phyloP scores from a whole-genome alignment of 2,329 filamentous ascomycete species.

The Didymosphaeria variabile region DNA sequence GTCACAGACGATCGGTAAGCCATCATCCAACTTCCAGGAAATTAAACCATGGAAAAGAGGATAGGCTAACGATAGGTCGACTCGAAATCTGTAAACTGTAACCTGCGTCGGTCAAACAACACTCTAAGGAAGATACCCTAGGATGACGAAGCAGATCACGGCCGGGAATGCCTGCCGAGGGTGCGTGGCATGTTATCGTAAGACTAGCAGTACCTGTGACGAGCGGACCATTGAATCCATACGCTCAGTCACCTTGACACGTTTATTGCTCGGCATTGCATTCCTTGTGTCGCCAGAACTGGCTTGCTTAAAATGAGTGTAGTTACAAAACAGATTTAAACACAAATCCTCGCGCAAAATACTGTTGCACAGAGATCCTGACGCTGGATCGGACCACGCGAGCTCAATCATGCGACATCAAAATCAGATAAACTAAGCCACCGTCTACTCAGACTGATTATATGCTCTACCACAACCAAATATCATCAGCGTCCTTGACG shows the following conservation, averaged over 20 bases:
- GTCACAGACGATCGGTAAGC: too few species aligned
- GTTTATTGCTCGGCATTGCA: conserved; percentile 54
- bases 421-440: conserved; percentile 32
- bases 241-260: conserved; percentile 43
- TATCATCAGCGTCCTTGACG: conserved; percentile 8
- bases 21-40: too few species aligned
- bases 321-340: conserved; percentile 27
- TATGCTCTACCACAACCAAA: conserved; percentile 6
- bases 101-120: too few species aligned
- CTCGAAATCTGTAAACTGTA: too few species aligned
- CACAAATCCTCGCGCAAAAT: conserved; percentile 48
- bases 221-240: too few species aligned
- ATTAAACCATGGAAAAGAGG: too few species aligned
- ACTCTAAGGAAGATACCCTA: too few species aligned
- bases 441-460: background rate
- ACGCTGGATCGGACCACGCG: background rate
- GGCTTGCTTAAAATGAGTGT: conserved; percentile 42
- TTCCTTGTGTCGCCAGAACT: conserved; percentile 55
- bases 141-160: too few species aligned
- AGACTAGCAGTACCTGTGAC: too few species aligned
- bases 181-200: too few species aligned
- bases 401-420: conserved; percentile 12
- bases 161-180: too few species aligned
- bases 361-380: conserved; percentile 33
- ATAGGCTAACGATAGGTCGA: too few species aligned